phyloP scores from a whole-genome alignment of 495 filamentous ascomycete genomes.

The Podospora tetraspora region DNA sequence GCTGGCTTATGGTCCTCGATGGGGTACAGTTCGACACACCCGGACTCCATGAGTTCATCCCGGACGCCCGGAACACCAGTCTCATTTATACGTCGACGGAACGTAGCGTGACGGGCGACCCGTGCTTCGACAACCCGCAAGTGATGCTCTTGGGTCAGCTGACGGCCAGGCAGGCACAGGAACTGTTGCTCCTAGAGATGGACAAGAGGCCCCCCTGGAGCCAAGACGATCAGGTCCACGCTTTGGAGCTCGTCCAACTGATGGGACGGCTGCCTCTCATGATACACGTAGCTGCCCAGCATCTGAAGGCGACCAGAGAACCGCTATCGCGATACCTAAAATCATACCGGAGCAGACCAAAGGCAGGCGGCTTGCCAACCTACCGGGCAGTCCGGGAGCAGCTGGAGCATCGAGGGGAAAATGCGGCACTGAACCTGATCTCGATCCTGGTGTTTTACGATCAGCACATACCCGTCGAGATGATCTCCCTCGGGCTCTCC shows the following conservation, averaged over 20 bases:
- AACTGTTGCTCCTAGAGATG: conserved; percentile 46
- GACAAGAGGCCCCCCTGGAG: conserved; percentile 55
- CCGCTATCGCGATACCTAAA: conserved; percentile 65
- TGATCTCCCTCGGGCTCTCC: conserved; percentile 58
- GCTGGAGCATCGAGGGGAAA: conserved; percentile 53
- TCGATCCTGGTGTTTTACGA: conserved; percentile 70
- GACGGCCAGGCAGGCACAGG: conserved; percentile 42
- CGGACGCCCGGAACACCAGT: conserved; percentile 60
- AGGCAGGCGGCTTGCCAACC: conserved; percentile 58
- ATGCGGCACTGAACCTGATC: conserved; percentile 65
- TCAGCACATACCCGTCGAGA: conserved; percentile 68
- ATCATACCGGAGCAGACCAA: conserved; percentile 62
- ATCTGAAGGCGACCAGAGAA: conserved; percentile 64
- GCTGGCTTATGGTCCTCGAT: conserved; percentile 75
- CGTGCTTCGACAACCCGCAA: conserved; percentile 68
- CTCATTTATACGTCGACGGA: conserved; percentile 77
- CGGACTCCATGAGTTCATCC: conserved; percentile 60
- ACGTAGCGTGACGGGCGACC: conserved; percentile 58
- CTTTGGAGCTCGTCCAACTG: conserved; percentile 60
- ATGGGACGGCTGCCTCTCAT: conserved; percentile 71
- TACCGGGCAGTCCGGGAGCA: conserved; percentile 69
- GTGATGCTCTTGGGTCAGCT: conserved; percentile 59
- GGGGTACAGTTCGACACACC: conserved; percentile 65
- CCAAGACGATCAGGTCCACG: conserved; percentile 53
- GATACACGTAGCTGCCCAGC: conserved; percentile 72